These are phyloP conservation scores for Malus hybrid DNA, from an alignment of 331 rosid species.

Conservation along the genomic window DNA sequence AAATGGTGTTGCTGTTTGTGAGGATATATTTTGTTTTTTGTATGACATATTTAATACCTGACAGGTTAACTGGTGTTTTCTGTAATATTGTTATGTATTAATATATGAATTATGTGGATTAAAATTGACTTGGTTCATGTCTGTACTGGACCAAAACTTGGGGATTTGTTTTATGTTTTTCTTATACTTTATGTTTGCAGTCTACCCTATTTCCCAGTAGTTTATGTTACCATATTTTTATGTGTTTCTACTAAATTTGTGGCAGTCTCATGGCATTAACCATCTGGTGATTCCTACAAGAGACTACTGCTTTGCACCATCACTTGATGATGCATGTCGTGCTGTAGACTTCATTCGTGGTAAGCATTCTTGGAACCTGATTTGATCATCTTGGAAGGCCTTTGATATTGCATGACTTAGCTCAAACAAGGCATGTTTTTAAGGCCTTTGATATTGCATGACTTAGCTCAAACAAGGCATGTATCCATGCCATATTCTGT, in stretches of 20 bases:
- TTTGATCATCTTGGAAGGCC: not conserved
- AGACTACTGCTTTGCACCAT: conserved; percentile 96
- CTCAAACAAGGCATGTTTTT: not conserved
- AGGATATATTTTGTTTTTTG: not conserved
- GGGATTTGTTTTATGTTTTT: not conserved
- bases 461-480: not conserved
- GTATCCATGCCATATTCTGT: not conserved
- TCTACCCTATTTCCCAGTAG: not conserved
- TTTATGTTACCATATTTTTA: not conserved
- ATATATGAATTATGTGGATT: not conserved
- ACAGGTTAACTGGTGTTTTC: not conserved
- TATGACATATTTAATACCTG: not conserved
- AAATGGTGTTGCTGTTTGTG: not conserved
- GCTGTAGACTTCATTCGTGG: conserved; percentile 84
- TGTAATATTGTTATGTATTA: not conserved
- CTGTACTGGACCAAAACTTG: not conserved
- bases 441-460: no score
- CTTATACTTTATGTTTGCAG: no score
- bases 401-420: not conserved
- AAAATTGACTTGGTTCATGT: not conserved
- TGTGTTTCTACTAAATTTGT: not conserved
- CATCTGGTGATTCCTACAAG: conserved; percentile 95
- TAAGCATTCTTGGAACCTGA: conserved; percentile 15
- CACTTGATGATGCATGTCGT: conserved; percentile 35
- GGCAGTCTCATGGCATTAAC: conserved; percentile 76